Conservation (phyloP, 1,139 yeast genomes). For the Zygotorulaspora mrakii region DNA sequence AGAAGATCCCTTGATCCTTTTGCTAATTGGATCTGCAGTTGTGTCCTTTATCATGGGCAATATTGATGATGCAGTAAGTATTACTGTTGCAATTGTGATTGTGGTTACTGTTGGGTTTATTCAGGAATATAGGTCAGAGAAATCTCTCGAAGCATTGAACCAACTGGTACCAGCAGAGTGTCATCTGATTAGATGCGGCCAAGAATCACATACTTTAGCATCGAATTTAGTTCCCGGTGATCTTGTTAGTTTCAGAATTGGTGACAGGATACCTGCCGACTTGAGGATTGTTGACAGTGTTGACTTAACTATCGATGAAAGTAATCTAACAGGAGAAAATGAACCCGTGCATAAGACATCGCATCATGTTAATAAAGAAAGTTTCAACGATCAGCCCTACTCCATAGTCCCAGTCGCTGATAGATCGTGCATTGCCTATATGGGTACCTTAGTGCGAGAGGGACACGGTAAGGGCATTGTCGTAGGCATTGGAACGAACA, state of each 20-base stretch:
- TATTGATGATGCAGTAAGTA: slow-evolving; percentile 84
- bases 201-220: slow-evolving; percentile 74
- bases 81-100: slow-evolving; percentile 78
- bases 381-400: slow-evolving; percentile 32
- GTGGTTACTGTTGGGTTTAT: slow-evolving; percentile 94
- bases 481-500: slow-evolving; percentile 76
- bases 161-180: slow-evolving; percentile 91
- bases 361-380: slow-evolving; percentile 38
- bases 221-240: slow-evolving; percentile 89
- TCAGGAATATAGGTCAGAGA: slow-evolving; percentile 90
- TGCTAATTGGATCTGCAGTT: slow-evolving; percentile 81
- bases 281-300: slow-evolving; percentile 71
- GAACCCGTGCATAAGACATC: slow-evolving; percentile 66
- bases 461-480: slow-evolving; percentile 91
- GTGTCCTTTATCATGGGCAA: slow-evolving; percentile 86
- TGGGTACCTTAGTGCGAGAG: slow-evolving; percentile 93
- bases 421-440: slow-evolving; percentile 73
- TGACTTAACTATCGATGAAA: slow-evolving; percentile 79
- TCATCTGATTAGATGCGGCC: slow-evolving; percentile 75
- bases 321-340: slow-evolving; percentile 90
- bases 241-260: slow-evolving; percentile 76
- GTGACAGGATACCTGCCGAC: slow-evolving; percentile 94
- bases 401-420: slow-evolving; percentile 52
- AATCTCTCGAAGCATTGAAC: slow-evolving; percentile 83
- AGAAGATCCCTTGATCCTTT: slow-evolving; percentile 81